Evolutionary conservation across 192 early-diverging fungal genomes (phyloP).

Genomic region (Blastocladiella britannica): DNA sequence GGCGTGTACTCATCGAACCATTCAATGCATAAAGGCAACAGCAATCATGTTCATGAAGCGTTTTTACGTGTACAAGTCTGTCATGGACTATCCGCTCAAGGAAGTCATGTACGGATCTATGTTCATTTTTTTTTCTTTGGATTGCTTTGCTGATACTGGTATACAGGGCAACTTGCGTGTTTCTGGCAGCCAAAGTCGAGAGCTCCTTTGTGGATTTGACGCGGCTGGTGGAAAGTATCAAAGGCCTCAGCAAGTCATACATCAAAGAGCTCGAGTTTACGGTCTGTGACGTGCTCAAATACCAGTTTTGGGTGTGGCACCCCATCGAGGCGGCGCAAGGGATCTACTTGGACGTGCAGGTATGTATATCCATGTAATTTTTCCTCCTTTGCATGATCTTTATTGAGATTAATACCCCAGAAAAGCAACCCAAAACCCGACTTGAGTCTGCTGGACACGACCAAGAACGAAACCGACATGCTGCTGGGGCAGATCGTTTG

Average conservation of each 20-base stretch:
- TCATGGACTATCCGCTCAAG: not conserved
- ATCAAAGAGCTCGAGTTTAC: constrained; percentile 1
- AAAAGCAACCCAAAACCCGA: not conserved
- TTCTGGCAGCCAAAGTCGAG: not conserved
- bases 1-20: not conserved
- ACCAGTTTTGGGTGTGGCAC: not conserved
- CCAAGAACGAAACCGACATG: not conserved
- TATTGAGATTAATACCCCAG: too few relatives aligned
- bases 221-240: not conserved
- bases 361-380: not conserved
- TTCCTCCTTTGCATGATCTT: too few relatives aligned
- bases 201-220: not conserved
- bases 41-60: not conserved
- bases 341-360: not conserved
- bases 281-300: not conserved
- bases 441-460: not conserved
- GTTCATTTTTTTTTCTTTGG: too few relatives aligned
- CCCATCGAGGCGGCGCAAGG: not conserved
- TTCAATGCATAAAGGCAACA: not conserved
- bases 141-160: not conserved
- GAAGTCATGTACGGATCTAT: not conserved
- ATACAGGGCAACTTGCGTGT: not conserved
- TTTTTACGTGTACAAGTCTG: not conserved
- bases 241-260: not conserved
- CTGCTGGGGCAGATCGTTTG: not conserved